Percentiles rank a stretch among this genome's conserved stretches.
Evolutionary conservation across 2,329 filamentous ascomycete species (phyloP).

Genomic region (Lecanicillium sp.): DNA sequence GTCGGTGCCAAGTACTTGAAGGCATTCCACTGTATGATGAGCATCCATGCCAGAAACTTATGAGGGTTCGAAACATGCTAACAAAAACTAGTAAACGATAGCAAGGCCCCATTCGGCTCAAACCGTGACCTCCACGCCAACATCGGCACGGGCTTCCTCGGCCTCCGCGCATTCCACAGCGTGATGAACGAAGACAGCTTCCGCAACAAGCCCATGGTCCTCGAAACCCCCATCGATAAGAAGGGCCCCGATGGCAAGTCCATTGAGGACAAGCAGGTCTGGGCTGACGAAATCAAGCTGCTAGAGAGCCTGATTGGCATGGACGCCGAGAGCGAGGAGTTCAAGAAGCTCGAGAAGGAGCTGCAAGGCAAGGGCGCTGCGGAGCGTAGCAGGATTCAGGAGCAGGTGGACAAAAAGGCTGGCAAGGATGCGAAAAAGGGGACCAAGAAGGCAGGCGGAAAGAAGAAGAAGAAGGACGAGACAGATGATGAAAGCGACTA

Average conservation of each 20-base stretch:
- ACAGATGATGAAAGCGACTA: constrained; percentile 26
- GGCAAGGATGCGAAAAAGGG: constrained; percentile 45
- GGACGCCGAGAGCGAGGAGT: constrained; percentile 68
- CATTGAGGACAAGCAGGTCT: constrained; percentile 72
- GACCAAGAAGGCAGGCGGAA: constrained; percentile 16
- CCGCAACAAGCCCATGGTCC: constrained; percentile 75
- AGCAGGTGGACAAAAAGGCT: constrained; percentile 69
- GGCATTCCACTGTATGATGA: constrained; percentile 60
- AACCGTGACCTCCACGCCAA: constrained; percentile 89
- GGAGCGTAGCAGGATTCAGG: constrained; percentile 69
- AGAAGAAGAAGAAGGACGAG: constrained; percentile 28
- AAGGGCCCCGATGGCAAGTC: constrained; percentile 57
- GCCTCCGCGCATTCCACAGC: constrained; percentile 82
- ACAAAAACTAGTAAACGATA: constrained; percentile 68
- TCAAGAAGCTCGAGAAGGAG: constrained; percentile 54
- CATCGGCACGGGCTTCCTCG: constrained; percentile 91
- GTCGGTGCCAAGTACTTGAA: constrained; percentile 75
- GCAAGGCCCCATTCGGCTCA: constrained; percentile 78
- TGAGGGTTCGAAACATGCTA: constrained; percentile 4
- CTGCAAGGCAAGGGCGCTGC: constrained; percentile 59
- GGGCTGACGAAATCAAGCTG: constrained; percentile 92
- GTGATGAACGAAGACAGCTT: constrained; percentile 78
- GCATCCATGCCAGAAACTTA: not conserved
- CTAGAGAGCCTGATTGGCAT: constrained; percentile 82
- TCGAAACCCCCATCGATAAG: constrained; percentile 89